These are phyloP conservation scores for Datura wrightii DNA, from an alignment of 257 asterid species.

Conservation along the genomic window DNA sequence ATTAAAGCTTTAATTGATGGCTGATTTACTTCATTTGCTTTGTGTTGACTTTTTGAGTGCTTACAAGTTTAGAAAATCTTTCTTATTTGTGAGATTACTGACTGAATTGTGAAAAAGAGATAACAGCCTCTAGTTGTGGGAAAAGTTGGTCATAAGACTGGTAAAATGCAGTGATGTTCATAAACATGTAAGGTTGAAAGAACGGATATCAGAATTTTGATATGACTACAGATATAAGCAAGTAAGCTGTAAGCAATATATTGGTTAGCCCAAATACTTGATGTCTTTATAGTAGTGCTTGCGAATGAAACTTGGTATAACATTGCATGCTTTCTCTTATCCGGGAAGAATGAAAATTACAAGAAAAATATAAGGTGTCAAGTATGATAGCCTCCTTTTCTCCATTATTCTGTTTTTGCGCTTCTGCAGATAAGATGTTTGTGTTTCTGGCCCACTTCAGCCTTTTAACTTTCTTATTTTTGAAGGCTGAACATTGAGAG, in stretches of 20 bases:
- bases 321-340: neutral
- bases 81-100: neutral
- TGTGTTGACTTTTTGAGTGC: neutral
- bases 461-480: neutral
- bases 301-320: constrained; percentile 1
- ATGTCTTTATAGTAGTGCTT: neutral
- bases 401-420: neutral
- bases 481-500: constrained; percentile 9
- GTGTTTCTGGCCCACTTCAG: neutral
- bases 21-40: constrained; percentile 1
- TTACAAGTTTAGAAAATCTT: neutral
- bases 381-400: neutral
- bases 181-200: neutral
- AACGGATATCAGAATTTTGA: neutral
- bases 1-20: neutral
- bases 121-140: neutral
- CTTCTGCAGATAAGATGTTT: neutral
- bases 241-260: constrained; percentile 12
- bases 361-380: neutral
- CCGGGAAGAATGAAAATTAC: neutral
- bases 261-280: neutral
- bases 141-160: constrained; percentile 3
- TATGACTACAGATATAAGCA: neutral
- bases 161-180: neutral
- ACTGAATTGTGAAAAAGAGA: neutral